Evolutionary conservation across 2,329 filamentous ascomycete genomes (phyloP).

Genomic region (Dactylellina sp.): DNA sequence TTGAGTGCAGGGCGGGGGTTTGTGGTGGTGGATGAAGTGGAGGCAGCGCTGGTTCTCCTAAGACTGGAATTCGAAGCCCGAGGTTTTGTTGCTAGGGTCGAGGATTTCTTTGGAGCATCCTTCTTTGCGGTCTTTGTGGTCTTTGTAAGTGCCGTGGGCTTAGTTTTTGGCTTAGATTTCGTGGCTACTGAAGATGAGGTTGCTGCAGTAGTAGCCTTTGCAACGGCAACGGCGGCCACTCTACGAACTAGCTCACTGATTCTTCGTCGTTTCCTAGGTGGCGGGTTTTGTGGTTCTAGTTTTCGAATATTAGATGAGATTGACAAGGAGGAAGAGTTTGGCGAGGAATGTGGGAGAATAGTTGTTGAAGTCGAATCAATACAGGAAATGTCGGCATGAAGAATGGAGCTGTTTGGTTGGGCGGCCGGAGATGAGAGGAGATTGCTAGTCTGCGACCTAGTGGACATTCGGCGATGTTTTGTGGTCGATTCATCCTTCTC

Average conservation of each 20-base stretch:
- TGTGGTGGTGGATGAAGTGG: conserved; percentile 1
- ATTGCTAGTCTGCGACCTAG: conserved; percentile 34
- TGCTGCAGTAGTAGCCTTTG: conserved; percentile 11
- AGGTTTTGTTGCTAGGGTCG: conserved; percentile 12
- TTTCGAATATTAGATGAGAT: background rate
- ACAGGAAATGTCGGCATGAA: conserved; percentile 36
- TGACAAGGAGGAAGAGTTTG: conserved; percentile 39
- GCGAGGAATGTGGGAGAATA: conserved; percentile 40
- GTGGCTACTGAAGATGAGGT: background rate
- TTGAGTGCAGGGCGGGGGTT: conserved; percentile 38
- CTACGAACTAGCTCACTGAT: conserved; percentile 45
- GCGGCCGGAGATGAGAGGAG: conserved; percentile 16
- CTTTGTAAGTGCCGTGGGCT: background rate
- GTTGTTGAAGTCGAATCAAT: conserved; percentile 49
- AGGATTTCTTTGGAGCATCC: conserved; percentile 15
- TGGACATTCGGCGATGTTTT: conserved; percentile 32
- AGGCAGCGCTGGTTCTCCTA: conserved; percentile 2
- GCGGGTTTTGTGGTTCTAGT: conserved; percentile 4
- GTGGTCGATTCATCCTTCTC: background rate
- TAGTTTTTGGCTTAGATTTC: conserved; percentile 14
- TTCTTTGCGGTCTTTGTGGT: conserved; percentile 24
- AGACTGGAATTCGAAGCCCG: background rate
- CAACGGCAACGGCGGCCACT: conserved; percentile 24
- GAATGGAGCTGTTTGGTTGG: conserved; percentile 30
- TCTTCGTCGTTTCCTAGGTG: conserved; percentile 34